Conservation (phyloP, 2,329 filamentous ascomycete genomes). For the Graphiopsis chlorocephala region DNA sequence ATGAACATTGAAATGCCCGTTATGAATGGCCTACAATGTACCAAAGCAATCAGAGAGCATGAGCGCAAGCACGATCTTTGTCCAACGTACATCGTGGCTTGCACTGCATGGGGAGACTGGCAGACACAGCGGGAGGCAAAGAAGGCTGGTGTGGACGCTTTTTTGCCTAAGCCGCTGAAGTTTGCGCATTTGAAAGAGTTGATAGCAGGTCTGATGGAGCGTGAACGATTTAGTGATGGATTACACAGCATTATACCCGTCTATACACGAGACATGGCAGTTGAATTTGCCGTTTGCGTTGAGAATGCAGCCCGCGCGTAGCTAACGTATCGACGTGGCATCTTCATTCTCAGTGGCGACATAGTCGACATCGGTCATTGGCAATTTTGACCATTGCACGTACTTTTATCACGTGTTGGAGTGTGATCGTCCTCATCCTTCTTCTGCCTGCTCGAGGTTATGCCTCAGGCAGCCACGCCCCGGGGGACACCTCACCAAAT, state of each 20-base stretch:
- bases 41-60: slow-evolving; percentile 29
- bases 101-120: slow-evolving; percentile 33
- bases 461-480: neutral
- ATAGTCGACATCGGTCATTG: too few relatives aligned
- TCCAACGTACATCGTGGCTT: slow-evolving; percentile 27
- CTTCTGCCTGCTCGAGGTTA: neutral
- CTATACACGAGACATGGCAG: neutral
- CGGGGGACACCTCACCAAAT: neutral
- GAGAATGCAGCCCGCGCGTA: neutral
- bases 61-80: slow-evolving; percentile 25
- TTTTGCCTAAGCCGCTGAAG: slow-evolving; percentile 34
- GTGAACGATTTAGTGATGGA: neutral
- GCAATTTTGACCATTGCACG: neutral
- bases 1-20: slow-evolving; percentile 45
- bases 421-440: neutral
- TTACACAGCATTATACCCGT: neutral
- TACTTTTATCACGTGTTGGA: neutral
- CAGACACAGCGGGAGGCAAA: slow-evolving; percentile 28
- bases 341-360: neutral
- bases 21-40: slow-evolving; percentile 34
- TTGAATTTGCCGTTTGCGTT: neutral
- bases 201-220: slow-evolving; percentile 19
- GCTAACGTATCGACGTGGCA: neutral
- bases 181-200: slow-evolving; percentile 26
- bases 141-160: slow-evolving; percentile 31